A percentile compares a stretch with the other conserved stretches of the same genome.
These are phyloP conservation scores for Bipolaris cookei DNA, from an alignment of 2,329 filamentous ascomycete species.

Conservation along the genomic window DNA sequence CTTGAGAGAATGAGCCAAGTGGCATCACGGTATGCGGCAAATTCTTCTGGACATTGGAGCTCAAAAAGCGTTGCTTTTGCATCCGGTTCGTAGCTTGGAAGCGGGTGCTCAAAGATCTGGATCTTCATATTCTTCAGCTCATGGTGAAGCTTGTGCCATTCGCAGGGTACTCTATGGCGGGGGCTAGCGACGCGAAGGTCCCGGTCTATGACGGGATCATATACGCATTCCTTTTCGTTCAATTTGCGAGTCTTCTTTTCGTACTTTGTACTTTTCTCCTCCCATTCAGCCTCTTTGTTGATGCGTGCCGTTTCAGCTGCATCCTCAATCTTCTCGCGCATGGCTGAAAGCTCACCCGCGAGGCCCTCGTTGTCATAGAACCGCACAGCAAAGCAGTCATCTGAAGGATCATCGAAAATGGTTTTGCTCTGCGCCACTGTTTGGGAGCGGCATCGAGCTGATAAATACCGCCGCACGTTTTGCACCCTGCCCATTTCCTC, in stretches of 20 bases:
- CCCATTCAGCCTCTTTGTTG: conserved; percentile 52
- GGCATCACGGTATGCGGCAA: conserved; percentile 59
- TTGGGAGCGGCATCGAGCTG: conserved; percentile 41
- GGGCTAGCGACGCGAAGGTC: not conserved
- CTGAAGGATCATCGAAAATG: conserved; percentile 56
- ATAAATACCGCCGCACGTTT: conserved; percentile 59
- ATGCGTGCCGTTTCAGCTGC: conserved; percentile 34
- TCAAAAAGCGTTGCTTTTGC: conserved; percentile 61
- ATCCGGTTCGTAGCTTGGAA: conserved; percentile 50
- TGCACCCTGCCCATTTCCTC: conserved; percentile 60
- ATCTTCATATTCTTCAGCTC: conserved; percentile 53
- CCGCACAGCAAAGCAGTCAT: conserved; percentile 55
- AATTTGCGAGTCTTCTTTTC: conserved; percentile 33
- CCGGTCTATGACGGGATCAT: conserved; percentile 30
- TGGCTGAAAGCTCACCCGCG: conserved; percentile 29
- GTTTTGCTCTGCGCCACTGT: conserved; percentile 36
- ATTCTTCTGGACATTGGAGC: conserved; percentile 53
- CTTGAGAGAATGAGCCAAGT: conserved; percentile 58
- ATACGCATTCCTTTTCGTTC: conserved; percentile 39
- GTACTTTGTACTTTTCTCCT: conserved; percentile 29
- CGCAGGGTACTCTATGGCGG: conserved; percentile 46
- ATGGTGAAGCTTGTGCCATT: conserved; percentile 53
- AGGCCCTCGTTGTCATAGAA: conserved; percentile 52
- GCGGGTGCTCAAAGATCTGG: conserved; percentile 56
- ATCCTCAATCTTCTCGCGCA: conserved; percentile 47